Base-by-base conservation (phyloP, 768 basidiomycete species). In the Fibroporia radiculosa region DNA sequence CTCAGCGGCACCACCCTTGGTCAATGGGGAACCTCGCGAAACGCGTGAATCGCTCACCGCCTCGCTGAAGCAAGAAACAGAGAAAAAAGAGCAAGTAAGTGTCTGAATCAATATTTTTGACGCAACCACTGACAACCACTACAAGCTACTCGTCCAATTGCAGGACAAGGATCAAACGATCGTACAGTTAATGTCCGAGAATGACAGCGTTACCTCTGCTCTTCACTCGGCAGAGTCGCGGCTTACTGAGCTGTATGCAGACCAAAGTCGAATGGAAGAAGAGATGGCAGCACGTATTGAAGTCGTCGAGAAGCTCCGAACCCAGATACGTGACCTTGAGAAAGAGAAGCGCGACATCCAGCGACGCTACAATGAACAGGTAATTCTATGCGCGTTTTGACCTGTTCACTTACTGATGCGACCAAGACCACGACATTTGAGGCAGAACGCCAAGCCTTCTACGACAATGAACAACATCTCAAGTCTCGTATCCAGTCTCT, bases 391-490 rank as follows among this genome's bases (percentile, higher is more conserved):
- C 26, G n/a, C 31, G 19, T 16, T 22, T 23, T 19, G 32, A 22
- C 19, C 19, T 16, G 25, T 14, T 13, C 27, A 19, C 28, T 42
- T 13, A 42, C 41, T 13, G 29, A 10, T 43, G 40, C 47, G n/a
- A n/a, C n/a, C 23, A 57, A 93, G 90, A 82, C 82, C n/a, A 69
- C 78, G 14, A 84, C 85, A 3, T 93, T 93, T 58, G 92, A 95
- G 58, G 85, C 88, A 6, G 92, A 95, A 64, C 83, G 92, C 26
- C 89, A 93, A 61, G 76, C 89, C 13, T 87, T 92, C 63, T 91
- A 91, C 58, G 91, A 93, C 64, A 91, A 89, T 57, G 91, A 95
- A 56, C 86, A 93, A 59, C 90, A 92, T 62, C 80, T 93, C 52
- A 92, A 91, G 64, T 85, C 86, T 35, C 86, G 89, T 48, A 91